Evolutionary conservation across 352 stramenopile genomes (phyloP).

Genomic region (Sclerospora graminicola): DNA sequence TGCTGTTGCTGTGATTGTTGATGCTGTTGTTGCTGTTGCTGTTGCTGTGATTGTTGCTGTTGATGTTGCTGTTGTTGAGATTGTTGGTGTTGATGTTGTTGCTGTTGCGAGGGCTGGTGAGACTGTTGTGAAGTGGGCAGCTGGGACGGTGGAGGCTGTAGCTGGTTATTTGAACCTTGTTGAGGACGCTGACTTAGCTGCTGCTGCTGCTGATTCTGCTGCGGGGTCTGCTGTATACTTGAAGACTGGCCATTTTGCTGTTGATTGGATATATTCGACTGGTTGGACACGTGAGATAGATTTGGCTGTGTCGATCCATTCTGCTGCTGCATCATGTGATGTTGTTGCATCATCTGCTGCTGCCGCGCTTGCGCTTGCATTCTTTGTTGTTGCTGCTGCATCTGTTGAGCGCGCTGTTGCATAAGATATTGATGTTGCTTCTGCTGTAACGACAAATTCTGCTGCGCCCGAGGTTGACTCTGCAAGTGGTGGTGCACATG

Average conservation of each 20-base stretch:
- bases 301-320: constrained; percentile 9
- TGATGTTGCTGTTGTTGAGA: constrained; percentile 13
- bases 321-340: constrained; percentile 37
- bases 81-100: constrained; percentile 8
- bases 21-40: constrained; percentile 13
- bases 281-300: constrained; percentile 8
- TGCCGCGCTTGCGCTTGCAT: constrained; percentile 31
- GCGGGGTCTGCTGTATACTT: constrained; percentile 8
- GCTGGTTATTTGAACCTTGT: constrained; percentile 10
- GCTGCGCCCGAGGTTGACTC: constrained; percentile 8
- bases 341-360: constrained; percentile 34
- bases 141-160: constrained; percentile 13
- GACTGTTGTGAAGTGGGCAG: constrained; percentile 15
- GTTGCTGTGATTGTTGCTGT: constrained; percentile 17
- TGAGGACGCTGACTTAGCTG: constrained; percentile 19
- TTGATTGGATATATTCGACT: constrained; percentile 20
- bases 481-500: constrained; percentile 26
- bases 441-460: constrained; percentile 19
- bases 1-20: constrained; percentile 19
- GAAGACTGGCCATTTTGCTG: constrained; percentile 12
- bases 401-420: constrained; percentile 41
- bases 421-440: constrained; percentile 42
- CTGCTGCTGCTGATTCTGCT: constrained; percentile 26
- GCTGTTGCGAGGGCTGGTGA: constrained; percentile 18
- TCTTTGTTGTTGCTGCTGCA: constrained; percentile 45